Evolutionary conservation across 768 basidiomycete species (phyloP).

Genomic region (Podaxis sp.): DNA sequence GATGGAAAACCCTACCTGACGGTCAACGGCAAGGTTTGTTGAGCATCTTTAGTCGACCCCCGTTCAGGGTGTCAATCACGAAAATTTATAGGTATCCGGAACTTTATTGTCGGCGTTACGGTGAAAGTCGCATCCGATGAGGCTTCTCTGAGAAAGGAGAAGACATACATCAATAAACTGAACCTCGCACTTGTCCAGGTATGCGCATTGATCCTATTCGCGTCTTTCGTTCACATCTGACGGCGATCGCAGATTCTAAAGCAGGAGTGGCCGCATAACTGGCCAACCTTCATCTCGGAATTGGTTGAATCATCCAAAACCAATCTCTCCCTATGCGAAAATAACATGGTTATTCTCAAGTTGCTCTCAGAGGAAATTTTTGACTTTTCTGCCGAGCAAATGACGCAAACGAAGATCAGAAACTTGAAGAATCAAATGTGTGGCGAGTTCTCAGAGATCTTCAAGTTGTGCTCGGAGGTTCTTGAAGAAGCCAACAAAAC

Average conservation of each 20-base stretch:
- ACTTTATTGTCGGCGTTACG: constrained; percentile 92
- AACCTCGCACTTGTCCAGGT: constrained; percentile 96
- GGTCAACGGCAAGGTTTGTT: constrained; percentile 84
- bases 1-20: constrained; percentile 95
- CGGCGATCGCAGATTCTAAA: constrained; percentile 79
- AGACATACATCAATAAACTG: constrained; percentile 93
- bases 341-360: constrained; percentile 99
- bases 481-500: constrained; percentile 96
- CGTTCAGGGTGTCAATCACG: not conserved
- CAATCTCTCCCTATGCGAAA: constrained; percentile 95
- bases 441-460: constrained; percentile 95
- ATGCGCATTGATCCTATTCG: constrained; percentile 21
- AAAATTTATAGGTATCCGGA: constrained; percentile 73
- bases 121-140: constrained; percentile 96
- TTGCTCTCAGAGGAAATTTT: constrained; percentile 99
- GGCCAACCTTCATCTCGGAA: constrained; percentile 97
- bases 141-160: constrained; percentile 83
- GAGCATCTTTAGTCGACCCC: not conserved
- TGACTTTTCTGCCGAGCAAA: constrained; percentile 96
- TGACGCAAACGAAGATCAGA: constrained; percentile 98
- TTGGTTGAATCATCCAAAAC: constrained; percentile 97
- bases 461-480: constrained; percentile 95
- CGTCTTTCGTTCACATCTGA: constrained; percentile 9
- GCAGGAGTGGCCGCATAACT: constrained; percentile 99
- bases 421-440: constrained; percentile 98